Conservation (phyloP, 495 filamentous ascomycete species). For the Hypoxylon trugodes region DNA sequence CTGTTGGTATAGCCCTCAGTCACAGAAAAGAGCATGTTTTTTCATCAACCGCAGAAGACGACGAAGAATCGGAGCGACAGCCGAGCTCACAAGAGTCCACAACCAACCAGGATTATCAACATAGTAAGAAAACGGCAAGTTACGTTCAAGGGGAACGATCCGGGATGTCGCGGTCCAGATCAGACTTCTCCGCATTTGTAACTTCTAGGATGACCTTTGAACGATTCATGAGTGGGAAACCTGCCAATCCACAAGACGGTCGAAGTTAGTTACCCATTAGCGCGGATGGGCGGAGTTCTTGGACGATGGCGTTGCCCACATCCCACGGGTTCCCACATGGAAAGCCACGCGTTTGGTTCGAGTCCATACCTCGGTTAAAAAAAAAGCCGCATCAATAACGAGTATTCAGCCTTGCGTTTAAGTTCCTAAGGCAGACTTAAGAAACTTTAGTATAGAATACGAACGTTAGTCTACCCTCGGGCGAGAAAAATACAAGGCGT, state of each 20-base stretch:
- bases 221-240: neutral
- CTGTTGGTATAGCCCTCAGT: conserved; percentile 53
- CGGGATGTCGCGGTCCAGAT: neutral
- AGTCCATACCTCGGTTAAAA: conserved; percentile 24
- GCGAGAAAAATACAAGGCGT: neutral
- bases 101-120: neutral
- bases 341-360: neutral
- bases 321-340: neutral
- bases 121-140: neutral
- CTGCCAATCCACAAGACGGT: neutral
- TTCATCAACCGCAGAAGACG: conserved; percentile 32
- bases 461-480: neutral
- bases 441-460: neutral
- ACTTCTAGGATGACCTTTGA: conserved; percentile 1
- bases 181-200: conserved; percentile 10
- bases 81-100: neutral
- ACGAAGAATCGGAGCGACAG: neutral
- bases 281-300: neutral
- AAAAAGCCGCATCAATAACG: neutral
- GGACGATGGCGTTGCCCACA: neutral
- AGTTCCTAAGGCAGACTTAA: neutral
- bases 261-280: neutral
- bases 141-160: neutral
- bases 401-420: neutral
- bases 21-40: conserved; percentile 53